phyloP scores from a whole-genome alignment of 192 early-diverging fungal genomes.

The Podila epicladia region DNA sequence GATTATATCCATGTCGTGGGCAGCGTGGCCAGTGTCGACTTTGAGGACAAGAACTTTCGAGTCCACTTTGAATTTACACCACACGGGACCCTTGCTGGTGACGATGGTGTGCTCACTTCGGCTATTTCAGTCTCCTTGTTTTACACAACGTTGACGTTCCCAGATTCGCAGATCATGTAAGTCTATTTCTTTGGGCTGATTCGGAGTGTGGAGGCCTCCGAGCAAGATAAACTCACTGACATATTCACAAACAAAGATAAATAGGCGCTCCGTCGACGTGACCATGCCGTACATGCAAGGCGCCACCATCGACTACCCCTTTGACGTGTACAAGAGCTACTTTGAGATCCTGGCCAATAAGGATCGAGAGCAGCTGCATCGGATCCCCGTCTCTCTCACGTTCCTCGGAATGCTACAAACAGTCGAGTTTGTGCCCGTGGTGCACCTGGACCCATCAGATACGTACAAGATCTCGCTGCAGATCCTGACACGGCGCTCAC shows the following conservation, averaged over 20 bases:
- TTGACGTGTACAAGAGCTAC: slow-evolving; percentile 57
- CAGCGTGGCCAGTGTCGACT: slow-evolving; percentile 55
- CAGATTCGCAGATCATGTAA: slow-evolving; percentile 46
- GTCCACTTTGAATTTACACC: slow-evolving; percentile 57
- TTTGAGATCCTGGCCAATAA: slow-evolving; percentile 54
- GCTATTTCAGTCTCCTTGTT: slow-evolving; percentile 34
- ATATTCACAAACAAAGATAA: not conserved
- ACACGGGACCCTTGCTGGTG: slow-evolving; percentile 51
- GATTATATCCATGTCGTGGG: slow-evolving; percentile 49
- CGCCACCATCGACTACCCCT: slow-evolving; percentile 57
- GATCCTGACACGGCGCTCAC: slow-evolving; percentile 54
- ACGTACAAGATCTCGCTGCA: slow-evolving; percentile 50
- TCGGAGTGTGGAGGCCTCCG: not conserved
- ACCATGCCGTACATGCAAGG: slow-evolving; percentile 50
- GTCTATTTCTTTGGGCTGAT: not conserved
- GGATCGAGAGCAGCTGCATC: slow-evolving; percentile 41
- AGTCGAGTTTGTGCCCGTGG: slow-evolving; percentile 52
- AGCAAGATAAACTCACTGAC: not conserved
- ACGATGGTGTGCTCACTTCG: slow-evolving; percentile 41
- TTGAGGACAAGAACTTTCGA: slow-evolving; percentile 57
- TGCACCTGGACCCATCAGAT: slow-evolving; percentile 13
- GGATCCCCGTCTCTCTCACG: slow-evolving; percentile 54
- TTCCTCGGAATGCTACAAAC: slow-evolving; percentile 55
- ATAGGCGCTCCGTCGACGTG: slow-evolving; percentile 44
- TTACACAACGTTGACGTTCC: slow-evolving; percentile 42